phyloP scores from a whole-genome alignment of 2,329 filamentous ascomycete species.

The Calonectria fujianensis region DNA sequence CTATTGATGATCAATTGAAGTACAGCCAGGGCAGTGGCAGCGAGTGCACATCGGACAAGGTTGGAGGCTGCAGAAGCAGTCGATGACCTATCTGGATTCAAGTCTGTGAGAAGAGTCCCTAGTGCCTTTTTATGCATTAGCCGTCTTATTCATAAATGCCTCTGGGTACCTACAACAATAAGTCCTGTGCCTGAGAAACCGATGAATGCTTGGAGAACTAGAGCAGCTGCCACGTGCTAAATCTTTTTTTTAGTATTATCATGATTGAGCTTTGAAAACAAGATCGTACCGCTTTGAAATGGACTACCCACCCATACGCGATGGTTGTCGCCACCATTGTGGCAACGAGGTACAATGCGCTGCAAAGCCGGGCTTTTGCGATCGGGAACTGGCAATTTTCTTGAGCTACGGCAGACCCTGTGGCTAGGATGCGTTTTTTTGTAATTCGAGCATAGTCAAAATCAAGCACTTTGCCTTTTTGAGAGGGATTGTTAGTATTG shows the following conservation, averaged over 20 bases:
- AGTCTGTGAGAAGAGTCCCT: slow-evolving; percentile 19
- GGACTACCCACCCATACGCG: slow-evolving; percentile 4
- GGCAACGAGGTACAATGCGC: slow-evolving; percentile 12
- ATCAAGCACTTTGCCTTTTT: slow-evolving; percentile 16
- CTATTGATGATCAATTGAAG: slow-evolving; percentile 4
- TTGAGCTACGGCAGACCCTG: not conserved
- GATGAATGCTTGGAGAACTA: not conserved
- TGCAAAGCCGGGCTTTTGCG: slow-evolving; percentile 3
- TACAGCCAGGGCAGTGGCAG: not conserved
- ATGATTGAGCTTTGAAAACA: too few species aligned
- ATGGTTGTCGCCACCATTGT: not conserved
- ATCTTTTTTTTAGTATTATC: not conserved
- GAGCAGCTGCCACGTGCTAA: slow-evolving; percentile 3
- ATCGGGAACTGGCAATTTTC: slow-evolving; percentile 8
- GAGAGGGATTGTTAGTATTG: not conserved
- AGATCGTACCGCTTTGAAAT: slow-evolving; percentile 8
- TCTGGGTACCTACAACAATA: slow-evolving; percentile 5
- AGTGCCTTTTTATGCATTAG: slow-evolving; percentile 3
- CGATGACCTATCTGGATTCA: not conserved
- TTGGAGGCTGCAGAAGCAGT: slow-evolving; percentile 16
- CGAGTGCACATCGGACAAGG: not conserved
- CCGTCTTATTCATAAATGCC: not conserved
- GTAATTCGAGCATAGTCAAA: slow-evolving; percentile 12
- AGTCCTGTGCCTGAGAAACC: slow-evolving; percentile 8
- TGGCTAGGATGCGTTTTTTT: not conserved